Evolutionary conservation across 768 basidiomycete species (phyloP).

Genomic region (Coprinopsis strossmayeri): DNA sequence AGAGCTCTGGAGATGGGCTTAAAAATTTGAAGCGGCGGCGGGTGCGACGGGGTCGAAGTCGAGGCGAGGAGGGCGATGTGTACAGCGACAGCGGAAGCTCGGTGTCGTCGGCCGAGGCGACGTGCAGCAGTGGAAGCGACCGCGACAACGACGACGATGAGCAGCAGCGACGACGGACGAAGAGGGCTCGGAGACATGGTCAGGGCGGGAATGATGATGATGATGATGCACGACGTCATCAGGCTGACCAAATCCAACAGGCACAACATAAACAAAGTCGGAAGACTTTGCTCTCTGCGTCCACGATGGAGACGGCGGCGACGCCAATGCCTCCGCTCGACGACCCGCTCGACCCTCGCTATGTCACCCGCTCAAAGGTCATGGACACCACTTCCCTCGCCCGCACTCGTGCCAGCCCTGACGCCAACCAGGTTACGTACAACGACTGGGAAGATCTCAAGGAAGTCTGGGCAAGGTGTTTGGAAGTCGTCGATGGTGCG

Average conservation of each 20-base stretch:
- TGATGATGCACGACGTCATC: constrained; percentile 2
- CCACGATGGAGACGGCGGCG: background rate
- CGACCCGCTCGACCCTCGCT: background rate
- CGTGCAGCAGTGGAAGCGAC: background rate
- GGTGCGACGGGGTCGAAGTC: background rate
- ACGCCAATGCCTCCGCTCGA: background rate
- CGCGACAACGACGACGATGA: background rate
- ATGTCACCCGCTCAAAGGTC: constrained; percentile 7
- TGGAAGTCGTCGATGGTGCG: constrained; percentile 55
- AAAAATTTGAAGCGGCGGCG: constrained; percentile 2
- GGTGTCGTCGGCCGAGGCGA: background rate
- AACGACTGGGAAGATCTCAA: constrained; percentile 65
- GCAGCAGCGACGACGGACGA: background rate
- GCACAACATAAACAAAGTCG: background rate
- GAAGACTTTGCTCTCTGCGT: background rate
- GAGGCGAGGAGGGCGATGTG: background rate
- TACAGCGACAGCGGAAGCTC: background rate
- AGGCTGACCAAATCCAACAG: background rate
- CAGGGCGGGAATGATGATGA: background rate
- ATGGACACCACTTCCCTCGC: constrained; percentile 6
- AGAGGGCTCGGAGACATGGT: background rate
- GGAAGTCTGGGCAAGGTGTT: constrained; percentile 51
- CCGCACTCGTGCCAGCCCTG: background rate
- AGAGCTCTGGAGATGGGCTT: background rate
- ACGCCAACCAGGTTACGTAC: constrained; percentile 15